Base-by-base conservation (phyloP, 1,284 basidiomycete species). In the Takashimella tepidaria region DNA sequence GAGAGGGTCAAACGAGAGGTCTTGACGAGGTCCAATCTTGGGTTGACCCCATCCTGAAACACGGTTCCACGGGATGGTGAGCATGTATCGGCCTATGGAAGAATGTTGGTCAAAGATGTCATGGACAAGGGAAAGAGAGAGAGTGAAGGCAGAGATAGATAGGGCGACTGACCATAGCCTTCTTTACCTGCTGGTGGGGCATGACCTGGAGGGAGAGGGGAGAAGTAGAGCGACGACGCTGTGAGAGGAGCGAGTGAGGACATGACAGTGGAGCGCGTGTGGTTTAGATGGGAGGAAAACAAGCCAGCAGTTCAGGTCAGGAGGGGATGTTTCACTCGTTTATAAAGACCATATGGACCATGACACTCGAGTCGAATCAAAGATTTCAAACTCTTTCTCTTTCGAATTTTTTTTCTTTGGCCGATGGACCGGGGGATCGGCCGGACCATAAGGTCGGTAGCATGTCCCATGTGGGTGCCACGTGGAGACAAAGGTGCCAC, bases 41-140 rank as follows among this genome's bases (percentile, higher is more conserved):
- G 72, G 60, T 58, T 71, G 68, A 25, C 72, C 72, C 72, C 72
- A 74, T 21, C 72, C 72, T 6, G 62, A 64, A 5, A 62, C 63
- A 24, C 61, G 51, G 31, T 65, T 67, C 69, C 69, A 70, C 16
- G 66, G 65, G 49, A 68, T 62, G 26, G 66, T 66, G 50, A 68
- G 61, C 67, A 69, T 70, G 55, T 69, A 70, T 52, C 67, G 49
- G 19, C n/a, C n/a, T n/a, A n/a, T n/a, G n/a, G n/a, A n/a, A n/a
- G n/a, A n/a, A n/a, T n/a, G n/a, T n/a, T n/a, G n/a, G n/a, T n/a
- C n/a, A n/a, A n/a, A n/a, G n/a, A n/a, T n/a, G 5, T 66, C 68
- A 54, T 67, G 62, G 11, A 69, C 52, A 40, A 64, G 67, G 4
- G 59, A 59, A 51, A 67, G 64, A 55, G 47, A 67, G 44, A 69